These are phyloP conservation scores for Raffaelea arxii DNA, from an alignment of 2,329 filamentous ascomycete genomes.

Conservation along the genomic window DNA sequence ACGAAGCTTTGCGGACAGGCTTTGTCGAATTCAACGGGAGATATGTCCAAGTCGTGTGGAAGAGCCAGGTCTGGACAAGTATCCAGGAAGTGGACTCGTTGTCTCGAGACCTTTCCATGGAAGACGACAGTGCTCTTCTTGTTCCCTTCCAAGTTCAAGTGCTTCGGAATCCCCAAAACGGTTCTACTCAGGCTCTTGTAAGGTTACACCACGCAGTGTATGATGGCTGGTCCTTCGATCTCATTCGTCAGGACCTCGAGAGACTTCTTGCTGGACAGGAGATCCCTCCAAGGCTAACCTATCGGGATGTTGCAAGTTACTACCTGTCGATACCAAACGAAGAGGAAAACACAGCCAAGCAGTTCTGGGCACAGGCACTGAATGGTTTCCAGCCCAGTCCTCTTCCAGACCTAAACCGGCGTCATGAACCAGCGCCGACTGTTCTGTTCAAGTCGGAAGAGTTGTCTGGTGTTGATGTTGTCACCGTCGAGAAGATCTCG, in stretches of 20 bases:
- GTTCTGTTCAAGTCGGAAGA: slow-evolving; percentile 16
- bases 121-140: slow-evolving; percentile 34
- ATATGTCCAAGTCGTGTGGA: slow-evolving; percentile 58
- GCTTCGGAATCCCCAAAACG: not conserved
- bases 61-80: slow-evolving; percentile 25
- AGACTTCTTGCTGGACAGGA: slow-evolving; percentile 27
- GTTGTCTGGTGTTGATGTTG: slow-evolving; percentile 23
- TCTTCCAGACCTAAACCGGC: slow-evolving; percentile 49
- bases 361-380: slow-evolving; percentile 64
- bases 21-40: slow-evolving; percentile 48
- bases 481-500: slow-evolving; percentile 25
- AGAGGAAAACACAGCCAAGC: slow-evolving; percentile 29
- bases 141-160: slow-evolving; percentile 56
- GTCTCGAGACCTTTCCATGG: slow-evolving; percentile 26
- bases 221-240: slow-evolving; percentile 86
- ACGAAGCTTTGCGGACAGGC: slow-evolving; percentile 64
- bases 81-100: slow-evolving; percentile 30
- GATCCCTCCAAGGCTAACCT: slow-evolving; percentile 42
- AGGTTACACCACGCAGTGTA: slow-evolving; percentile 77
- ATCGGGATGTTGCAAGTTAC: slow-evolving; percentile 46
- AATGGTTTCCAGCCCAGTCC: slow-evolving; percentile 40
- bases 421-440: not conserved
- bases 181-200: slow-evolving; percentile 28
- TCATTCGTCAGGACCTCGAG: slow-evolving; percentile 59
- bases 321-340: slow-evolving; percentile 22